These are phyloP conservation scores for Juglanconis juglandina DNA, from an alignment of 2,329 filamentous ascomycete species.

Conservation along the genomic window DNA sequence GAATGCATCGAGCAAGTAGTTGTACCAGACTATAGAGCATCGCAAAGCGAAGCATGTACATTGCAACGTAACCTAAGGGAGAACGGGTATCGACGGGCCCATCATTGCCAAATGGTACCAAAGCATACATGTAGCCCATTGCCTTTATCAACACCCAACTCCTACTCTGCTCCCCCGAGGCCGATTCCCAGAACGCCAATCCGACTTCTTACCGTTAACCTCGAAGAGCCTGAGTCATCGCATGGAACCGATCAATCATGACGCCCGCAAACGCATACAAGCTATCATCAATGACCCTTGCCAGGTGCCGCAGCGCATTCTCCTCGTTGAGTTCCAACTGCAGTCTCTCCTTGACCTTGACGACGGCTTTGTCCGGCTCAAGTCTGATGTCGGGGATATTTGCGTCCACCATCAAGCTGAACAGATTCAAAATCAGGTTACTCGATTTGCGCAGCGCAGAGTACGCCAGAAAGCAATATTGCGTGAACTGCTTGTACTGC, in stretches of 20 bases:
- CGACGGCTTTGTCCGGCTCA: conserved; percentile 87
- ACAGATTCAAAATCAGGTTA: conserved; percentile 89
- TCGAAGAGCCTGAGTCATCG: conserved; percentile 86
- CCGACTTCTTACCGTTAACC: conserved; percentile 43
- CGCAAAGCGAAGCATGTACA: not conserved
- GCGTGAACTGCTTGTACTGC: conserved; percentile 85
- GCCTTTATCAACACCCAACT: not conserved
- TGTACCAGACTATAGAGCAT: not conserved
- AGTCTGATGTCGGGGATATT: conserved; percentile 94
- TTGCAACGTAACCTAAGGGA: not conserved
- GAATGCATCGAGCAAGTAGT: not conserved
- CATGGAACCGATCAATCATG: conserved; percentile 91
- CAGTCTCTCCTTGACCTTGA: conserved; percentile 93
- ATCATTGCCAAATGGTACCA: not conserved
- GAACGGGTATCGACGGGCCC: not conserved
- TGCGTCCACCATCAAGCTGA: conserved; percentile 94
- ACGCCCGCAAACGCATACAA: conserved; percentile 86
- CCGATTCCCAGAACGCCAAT: not conserved
- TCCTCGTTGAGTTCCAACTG: conserved; percentile 89
- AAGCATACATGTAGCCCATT: not conserved
- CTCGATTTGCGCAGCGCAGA: conserved; percentile 84
- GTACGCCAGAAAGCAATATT: conserved; percentile 94
- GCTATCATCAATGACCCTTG: conserved; percentile 85
- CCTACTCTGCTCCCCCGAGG: not conserved
- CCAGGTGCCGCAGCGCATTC: conserved; percentile 84